Evolutionary conservation across 2,329 filamentous ascomycete genomes (phyloP), one percentile per base, ranked within the genome.

Genomic region (Colletotrichum chrysophilum): DNA sequence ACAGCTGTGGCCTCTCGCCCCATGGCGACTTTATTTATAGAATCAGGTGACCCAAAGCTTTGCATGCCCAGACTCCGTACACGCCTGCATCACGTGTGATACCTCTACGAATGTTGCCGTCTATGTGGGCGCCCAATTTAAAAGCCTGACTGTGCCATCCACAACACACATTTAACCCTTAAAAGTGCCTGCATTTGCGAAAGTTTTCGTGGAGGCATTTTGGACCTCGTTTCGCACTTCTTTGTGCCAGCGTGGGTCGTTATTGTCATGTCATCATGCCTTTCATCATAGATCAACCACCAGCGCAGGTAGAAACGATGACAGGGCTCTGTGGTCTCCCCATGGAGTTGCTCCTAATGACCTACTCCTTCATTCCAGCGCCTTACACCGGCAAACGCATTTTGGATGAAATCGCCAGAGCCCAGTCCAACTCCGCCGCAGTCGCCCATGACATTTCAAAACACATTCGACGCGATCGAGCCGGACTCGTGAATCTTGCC

Each of bases 101-200:
- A n/a, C 38, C 38, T 48, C 5, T n/a, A n/a, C 43, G n/a, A 52
- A 4, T 4, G n/a, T 52, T 2, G 2, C 43, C 43, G 43, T 52
- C 43, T 7, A 2, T 52, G 5, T 52, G n/a, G 3, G 5, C n/a
- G 43, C n/a, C n/a, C 5, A 7, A 13, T 12, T 0, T 13, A 21
- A 1, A 12, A 52, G 4, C 43, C n/a, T n/a, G 18, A 1, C 38
- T 48, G 36, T 9, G 18, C 18, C 38, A 12, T 48, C 38, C 38
- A 12, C 9, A 48, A 10, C 38, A 4, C 2, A 48, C 4, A 10
- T 48, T 12, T 7, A 48, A 21, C 18, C 18, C 18, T 48, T 5
- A 0, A 2, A 21, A 12, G 18, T 48, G 38, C 38, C 18, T 48
- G 38, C 38, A 12, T n/a, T 3, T 48, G 38, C 18, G 0, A 48